Percentiles rank a stretch among this genome's conserved stretches.
These are phyloP conservation scores for Emergomyces pasteurianus DNA, from an alignment of 2,329 filamentous ascomycete genomes.

Conservation along the genomic window DNA sequence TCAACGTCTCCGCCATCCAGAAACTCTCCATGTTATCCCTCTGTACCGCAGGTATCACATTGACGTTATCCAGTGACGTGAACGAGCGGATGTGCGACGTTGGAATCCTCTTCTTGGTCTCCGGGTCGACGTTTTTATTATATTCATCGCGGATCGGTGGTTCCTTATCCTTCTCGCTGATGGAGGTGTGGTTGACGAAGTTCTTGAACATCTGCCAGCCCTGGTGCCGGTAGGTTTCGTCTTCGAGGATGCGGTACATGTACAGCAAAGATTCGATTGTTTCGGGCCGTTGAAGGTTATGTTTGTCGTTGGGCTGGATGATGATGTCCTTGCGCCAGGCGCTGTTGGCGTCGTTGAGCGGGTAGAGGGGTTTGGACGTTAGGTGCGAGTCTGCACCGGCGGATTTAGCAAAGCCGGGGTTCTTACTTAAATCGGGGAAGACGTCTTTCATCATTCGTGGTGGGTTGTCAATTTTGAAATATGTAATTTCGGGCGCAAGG, in stretches of 20 bases:
- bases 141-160: constrained; percentile 60
- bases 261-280: constrained; percentile 95
- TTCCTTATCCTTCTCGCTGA: constrained; percentile 47
- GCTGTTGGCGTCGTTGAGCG: constrained; percentile 15
- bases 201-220: constrained; percentile 97
- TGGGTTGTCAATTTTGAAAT: constrained; percentile 66
- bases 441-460: constrained; percentile 41
- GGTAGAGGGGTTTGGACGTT: constrained; percentile 24
- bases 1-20: constrained; percentile 95
- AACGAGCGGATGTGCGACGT: constrained; percentile 48
- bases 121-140: constrained; percentile 67
- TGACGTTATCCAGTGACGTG: constrained; percentile 66
- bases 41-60: constrained; percentile 52
- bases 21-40: constrained; percentile 98
- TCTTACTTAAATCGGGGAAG: constrained; percentile 23
- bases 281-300: constrained; percentile 92
- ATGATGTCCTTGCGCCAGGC: constrained; percentile 66
- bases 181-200: constrained; percentile 74
- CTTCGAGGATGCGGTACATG: constrained; percentile 96
- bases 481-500: constrained; percentile 86
- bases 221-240: constrained; percentile 82
- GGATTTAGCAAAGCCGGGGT: constrained; percentile 2
- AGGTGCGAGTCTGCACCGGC: constrained; percentile 22
- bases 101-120: constrained; percentile 32
- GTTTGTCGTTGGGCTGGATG: constrained; percentile 69